Evolutionary conservation across 164 flowering plant species (phyloP).

Genomic region (Umbilicus rupestris): DNA sequence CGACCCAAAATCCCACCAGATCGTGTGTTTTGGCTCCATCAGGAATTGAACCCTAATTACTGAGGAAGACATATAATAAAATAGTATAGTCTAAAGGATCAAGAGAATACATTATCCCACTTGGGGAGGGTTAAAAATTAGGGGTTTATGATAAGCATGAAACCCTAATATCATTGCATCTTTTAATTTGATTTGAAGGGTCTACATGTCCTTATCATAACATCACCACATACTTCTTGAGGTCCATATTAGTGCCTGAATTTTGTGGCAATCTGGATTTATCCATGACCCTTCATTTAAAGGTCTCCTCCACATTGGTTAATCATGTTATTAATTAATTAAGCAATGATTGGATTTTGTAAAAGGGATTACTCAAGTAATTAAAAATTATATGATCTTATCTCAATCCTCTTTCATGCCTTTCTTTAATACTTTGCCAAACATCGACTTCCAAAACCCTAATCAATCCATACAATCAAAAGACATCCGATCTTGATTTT

Average conservation of each 20-base stretch:
- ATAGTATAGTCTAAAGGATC: no score
- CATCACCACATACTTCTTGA: slow-evolving; percentile 2
- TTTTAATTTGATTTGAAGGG: slow-evolving; percentile 7
- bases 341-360: not conserved
- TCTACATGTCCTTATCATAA: slow-evolving; percentile 3
- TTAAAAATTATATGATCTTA: not conserved
- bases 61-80: no score
- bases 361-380: not conserved
- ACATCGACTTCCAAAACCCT: no score
- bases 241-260: slow-evolving; percentile 4
- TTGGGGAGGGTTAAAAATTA: no score
- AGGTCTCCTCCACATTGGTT: no score
- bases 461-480: not conserved
- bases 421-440: not conserved
- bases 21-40: no score
- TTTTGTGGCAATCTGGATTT: slow-evolving; percentile 4
- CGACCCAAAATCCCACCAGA: no score
- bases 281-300: not conserved
- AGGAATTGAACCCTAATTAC: no score
- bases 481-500: not conserved
- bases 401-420: not conserved
- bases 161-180: not conserved
- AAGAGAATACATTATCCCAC: no score
- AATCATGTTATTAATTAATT: no score
- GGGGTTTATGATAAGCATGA: no score